A percentile compares a stretch with the other conserved stretches of the same genome.
These are phyloP conservation scores for Paramecium bursaria DNA, from an alignment of 73 alveolate species.

Conservation along the genomic window DNA sequence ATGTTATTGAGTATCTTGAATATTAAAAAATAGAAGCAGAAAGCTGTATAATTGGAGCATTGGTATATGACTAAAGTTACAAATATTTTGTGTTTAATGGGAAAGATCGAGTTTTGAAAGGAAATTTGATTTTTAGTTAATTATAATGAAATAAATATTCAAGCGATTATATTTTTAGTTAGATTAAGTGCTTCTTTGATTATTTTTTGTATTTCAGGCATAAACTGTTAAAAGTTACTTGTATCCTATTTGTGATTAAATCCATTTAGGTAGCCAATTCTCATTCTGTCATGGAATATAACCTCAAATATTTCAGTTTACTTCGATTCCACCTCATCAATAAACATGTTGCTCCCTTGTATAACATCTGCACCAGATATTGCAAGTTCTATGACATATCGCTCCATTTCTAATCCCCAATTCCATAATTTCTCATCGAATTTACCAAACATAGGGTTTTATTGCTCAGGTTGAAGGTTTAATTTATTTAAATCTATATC, in stretches of 20 bases:
- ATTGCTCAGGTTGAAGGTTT: background rate
- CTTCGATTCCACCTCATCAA: background rate
- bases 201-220: background rate
- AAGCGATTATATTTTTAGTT: background rate
- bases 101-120: too few species aligned
- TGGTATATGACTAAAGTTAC: too few species aligned
- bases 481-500: background rate
- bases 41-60: too few species aligned
- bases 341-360: constrained; percentile 5
- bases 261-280: constrained; percentile 32
- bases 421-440: constrained; percentile 2
- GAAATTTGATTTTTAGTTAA: too few species aligned
- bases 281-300: constrained; percentile 15
- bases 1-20: too few species aligned
- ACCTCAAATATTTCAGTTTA: background rate
- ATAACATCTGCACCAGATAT: constrained; percentile 15
- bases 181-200: background rate
- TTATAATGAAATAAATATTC: too few species aligned
- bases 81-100: too few species aligned
- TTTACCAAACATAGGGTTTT: background rate
- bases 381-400: constrained; percentile 30
- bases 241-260: background rate
- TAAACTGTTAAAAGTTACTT: background rate
- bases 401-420: background rate
- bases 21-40: too few species aligned